Conservation (phyloP, 495 filamentous ascomycete species). For the Hypoxylon intermedium region DNA sequence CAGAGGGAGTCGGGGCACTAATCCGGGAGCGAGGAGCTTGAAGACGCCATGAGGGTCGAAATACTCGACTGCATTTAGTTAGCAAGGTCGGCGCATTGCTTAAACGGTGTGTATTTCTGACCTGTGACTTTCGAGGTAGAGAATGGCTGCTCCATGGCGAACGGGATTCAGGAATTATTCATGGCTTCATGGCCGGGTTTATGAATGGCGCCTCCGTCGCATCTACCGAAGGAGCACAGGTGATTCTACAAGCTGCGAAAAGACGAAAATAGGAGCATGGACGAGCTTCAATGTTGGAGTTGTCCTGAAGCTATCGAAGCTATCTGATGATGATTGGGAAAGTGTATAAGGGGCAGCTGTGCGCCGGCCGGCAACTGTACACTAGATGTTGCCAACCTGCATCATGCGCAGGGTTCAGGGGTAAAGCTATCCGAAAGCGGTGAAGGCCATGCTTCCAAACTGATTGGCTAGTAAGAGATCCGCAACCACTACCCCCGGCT, state of each 20-base stretch:
- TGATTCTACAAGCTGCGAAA: too few relatives aligned
- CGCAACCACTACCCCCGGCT: too few relatives aligned
- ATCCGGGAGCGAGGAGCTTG: slow-evolving; percentile 74
- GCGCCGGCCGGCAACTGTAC: too few relatives aligned
- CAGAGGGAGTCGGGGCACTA: slow-evolving; percentile 83
- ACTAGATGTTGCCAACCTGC: too few relatives aligned
- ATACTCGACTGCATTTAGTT: slow-evolving; percentile 64
- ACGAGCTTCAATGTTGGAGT: too few relatives aligned
- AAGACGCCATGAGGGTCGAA: slow-evolving; percentile 90
- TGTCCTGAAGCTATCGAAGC: too few relatives aligned
- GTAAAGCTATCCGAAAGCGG: slow-evolving; percentile 22
- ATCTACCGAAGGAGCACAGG: too few relatives aligned
- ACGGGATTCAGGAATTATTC: slow-evolving; percentile 37
- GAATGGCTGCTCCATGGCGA: slow-evolving; percentile 65
- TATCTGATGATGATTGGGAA: too few relatives aligned
- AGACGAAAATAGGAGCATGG: too few relatives aligned
- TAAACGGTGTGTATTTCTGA: slow-evolving; percentile 31
- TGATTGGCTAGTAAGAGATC: slow-evolving; percentile 22
- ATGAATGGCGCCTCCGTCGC: too few relatives aligned
- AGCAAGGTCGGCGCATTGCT: slow-evolving; percentile 14
- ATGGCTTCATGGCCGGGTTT: slow-evolving; percentile 41
- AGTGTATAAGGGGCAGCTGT: too few relatives aligned
- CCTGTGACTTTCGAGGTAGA: slow-evolving; percentile 78
- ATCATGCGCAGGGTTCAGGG: slow-evolving; percentile 10
- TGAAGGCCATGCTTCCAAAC: slow-evolving; percentile 19